Percentiles rank a stretch among this genome's conserved stretches.
Evolutionary conservation across 2,329 filamentous ascomycete genomes (phyloP).

Genomic region (Waltergamsia citrina): DNA sequence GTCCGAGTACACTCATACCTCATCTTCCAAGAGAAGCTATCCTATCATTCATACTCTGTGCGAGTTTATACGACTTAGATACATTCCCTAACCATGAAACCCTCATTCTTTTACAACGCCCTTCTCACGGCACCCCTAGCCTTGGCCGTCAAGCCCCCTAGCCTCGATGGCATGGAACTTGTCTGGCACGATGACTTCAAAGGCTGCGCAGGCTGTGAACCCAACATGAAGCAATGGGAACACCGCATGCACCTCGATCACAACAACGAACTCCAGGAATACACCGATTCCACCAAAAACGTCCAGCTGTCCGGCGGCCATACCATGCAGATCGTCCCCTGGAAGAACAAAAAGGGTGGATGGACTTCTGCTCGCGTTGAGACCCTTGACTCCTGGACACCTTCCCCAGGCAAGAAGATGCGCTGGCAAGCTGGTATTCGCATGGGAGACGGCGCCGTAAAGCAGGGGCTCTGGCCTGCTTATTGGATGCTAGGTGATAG

Average conservation of each 20-base stretch:
- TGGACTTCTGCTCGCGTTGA: constrained; percentile 44
- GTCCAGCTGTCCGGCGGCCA: constrained; percentile 39
- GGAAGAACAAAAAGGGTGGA: constrained; percentile 21
- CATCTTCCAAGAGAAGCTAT: neutral
- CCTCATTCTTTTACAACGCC: constrained; percentile 10
- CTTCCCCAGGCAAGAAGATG: constrained; percentile 26
- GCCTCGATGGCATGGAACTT: constrained; percentile 27
- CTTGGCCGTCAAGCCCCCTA: constrained; percentile 25
- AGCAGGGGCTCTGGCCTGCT: constrained; percentile 42
- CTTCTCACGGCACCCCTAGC: constrained; percentile 13
- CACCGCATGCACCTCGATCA: constrained; percentile 30
- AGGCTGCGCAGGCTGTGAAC: constrained; percentile 25
- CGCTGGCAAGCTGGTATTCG: constrained; percentile 34
- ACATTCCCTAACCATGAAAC: constrained; percentile 13
- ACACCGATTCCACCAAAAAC: constrained; percentile 32
- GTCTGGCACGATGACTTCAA: constrained; percentile 36
- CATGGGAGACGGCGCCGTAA: constrained; percentile 27
- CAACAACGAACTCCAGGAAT: constrained; percentile 40
- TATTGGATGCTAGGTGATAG: constrained; percentile 42
- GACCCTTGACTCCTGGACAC: constrained; percentile 34
- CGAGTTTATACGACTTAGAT: no score
- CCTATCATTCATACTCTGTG: neutral
- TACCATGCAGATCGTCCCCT: constrained; percentile 43
- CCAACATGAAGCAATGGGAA: constrained; percentile 33
- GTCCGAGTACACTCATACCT: no score